A percentile compares a stretch with the other conserved stretches of the same genome.
phyloP scores from a whole-genome alignment of 371 early-diverging fungal species.

The Cokeromyces recurvatus region DNA sequence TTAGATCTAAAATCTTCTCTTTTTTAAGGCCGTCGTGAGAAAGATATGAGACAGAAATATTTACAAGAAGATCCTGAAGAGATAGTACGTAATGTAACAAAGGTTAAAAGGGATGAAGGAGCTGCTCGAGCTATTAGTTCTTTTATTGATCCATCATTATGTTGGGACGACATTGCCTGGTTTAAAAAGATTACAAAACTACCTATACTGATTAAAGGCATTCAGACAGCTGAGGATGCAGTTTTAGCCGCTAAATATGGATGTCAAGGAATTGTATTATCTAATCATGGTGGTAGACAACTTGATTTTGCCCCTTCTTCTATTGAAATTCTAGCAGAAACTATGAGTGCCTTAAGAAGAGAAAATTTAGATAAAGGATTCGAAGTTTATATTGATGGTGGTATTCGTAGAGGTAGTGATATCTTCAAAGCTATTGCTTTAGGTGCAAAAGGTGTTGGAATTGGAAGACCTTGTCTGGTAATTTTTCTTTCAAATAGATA shows the following conservation, averaged over 20 bases:
- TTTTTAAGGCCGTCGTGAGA: slow-evolving; percentile 76
- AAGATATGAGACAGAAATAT: slow-evolving; percentile 83
- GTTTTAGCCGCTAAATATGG: slow-evolving; percentile 76
- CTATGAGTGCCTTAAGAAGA: slow-evolving; percentile 60
- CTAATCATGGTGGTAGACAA: slow-evolving; percentile 97
- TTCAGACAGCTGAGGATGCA: slow-evolving; percentile 90
- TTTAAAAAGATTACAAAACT: slow-evolving; percentile 75
- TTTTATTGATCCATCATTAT: slow-evolving; percentile 75
- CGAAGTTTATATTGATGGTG: slow-evolving; percentile 92
- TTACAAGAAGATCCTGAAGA: slow-evolving; percentile 29
- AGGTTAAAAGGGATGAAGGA: slow-evolving; percentile 44
- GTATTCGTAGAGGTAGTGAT: slow-evolving; percentile 85
- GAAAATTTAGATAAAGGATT: slow-evolving; percentile 53
- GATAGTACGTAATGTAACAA: slow-evolving; percentile 22
- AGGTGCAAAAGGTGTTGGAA: slow-evolving; percentile 92
- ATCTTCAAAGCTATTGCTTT: slow-evolving; percentile 92
- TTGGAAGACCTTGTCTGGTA: slow-evolving; percentile 84
- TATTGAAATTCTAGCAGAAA: slow-evolving; percentile 84
- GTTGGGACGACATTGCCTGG: slow-evolving; percentile 89
- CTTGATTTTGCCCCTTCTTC: slow-evolving; percentile 75
- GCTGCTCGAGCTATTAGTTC: slow-evolving; percentile 74
- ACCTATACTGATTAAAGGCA: slow-evolving; percentile 91
- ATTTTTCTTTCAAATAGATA: slow-evolving; percentile 1
- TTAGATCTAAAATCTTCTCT: not conserved
- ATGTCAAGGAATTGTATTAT: slow-evolving; percentile 80